These are phyloP conservation scores for Brachypodium distachyon DNA, from an alignment of 202 grass and related monocot species.

Conservation along the genomic window DNA sequence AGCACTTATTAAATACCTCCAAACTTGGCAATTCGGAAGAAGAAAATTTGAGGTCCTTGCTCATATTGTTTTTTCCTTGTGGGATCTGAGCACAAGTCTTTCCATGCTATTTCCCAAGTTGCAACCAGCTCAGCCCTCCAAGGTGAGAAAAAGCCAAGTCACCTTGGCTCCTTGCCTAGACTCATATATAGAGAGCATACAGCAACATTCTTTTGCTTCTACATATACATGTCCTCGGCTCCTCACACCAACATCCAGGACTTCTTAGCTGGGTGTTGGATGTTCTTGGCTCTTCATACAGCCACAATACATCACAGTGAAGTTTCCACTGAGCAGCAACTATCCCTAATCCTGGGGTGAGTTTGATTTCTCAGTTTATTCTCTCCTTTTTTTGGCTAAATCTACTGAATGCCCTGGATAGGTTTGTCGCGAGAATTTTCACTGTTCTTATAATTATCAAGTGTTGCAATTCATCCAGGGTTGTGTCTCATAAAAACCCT, in stretches of 20 bases:
- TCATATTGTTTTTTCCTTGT: constrained; percentile 3
- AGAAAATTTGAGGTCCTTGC: background rate
- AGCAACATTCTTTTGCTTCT: background rate
- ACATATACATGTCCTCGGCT: background rate
- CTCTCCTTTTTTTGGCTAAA: constrained; percentile 22
- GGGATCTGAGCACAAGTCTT: background rate
- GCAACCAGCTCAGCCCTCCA: background rate
- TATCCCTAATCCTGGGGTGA: constrained; percentile 7
- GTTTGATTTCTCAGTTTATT: background rate
- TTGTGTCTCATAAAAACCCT: background rate
- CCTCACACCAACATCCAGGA: background rate
- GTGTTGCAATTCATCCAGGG: background rate
- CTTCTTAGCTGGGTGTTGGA: background rate
- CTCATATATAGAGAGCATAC: constrained; percentile 1
- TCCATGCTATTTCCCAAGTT: background rate
- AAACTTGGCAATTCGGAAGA: background rate
- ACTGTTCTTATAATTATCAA: background rate
- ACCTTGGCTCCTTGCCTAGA: constrained; percentile 23
- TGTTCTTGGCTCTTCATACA: constrained; percentile 11
- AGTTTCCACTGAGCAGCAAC: background rate
- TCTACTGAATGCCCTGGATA: background rate
- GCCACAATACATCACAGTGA: background rate
- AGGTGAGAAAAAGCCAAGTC: constrained; percentile 23
- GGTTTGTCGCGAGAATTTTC: background rate
- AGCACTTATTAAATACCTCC: background rate